These are phyloP conservation scores for Pterulicium gracile DNA, from an alignment of 1,284 basidiomycete genomes.

Conservation along the genomic window DNA sequence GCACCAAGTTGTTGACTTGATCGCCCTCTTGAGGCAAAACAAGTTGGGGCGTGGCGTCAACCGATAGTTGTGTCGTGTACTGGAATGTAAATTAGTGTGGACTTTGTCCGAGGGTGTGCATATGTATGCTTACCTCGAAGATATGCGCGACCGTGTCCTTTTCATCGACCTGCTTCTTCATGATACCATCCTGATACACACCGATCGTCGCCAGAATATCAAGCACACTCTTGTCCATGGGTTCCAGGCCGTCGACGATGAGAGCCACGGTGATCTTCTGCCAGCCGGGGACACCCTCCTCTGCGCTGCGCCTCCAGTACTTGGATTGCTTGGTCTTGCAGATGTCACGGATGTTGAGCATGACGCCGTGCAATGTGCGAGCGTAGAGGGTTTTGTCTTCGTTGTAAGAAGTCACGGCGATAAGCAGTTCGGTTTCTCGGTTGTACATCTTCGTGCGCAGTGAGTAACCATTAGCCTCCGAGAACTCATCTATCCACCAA, in stretches of 20 bases:
- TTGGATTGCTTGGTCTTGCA: slow-evolving; percentile 95
- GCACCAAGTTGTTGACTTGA: slow-evolving; percentile 80
- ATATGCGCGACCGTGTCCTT: slow-evolving; percentile 90
- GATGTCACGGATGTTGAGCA: slow-evolving; percentile 97
- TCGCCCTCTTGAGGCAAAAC: slow-evolving; percentile 85
- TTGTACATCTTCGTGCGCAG: slow-evolving; percentile 80
- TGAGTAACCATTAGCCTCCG: slow-evolving; percentile 70
- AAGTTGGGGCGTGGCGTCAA: slow-evolving; percentile 82
- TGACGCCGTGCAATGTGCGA: slow-evolving; percentile 88
- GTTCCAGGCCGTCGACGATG: slow-evolving; percentile 89
- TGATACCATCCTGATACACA: slow-evolving; percentile 89
- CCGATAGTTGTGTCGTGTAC: slow-evolving; percentile 89
- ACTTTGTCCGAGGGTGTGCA: no score
- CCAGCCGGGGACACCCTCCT: slow-evolving; percentile 87
- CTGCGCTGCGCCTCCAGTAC: slow-evolving; percentile 79
- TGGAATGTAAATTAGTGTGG: slow-evolving; percentile 20
- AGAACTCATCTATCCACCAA: slow-evolving; percentile 83
- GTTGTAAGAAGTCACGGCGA: slow-evolving; percentile 85
- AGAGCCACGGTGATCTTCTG: slow-evolving; percentile 88
- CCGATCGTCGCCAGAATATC: slow-evolving; percentile 84
- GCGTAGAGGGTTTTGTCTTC: slow-evolving; percentile 93
- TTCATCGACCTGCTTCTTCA: slow-evolving; percentile 91
- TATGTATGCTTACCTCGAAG: slow-evolving; percentile 87
- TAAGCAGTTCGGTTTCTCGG: slow-evolving; percentile 87
- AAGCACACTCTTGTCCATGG: slow-evolving; percentile 92